These are phyloP conservation scores for Nemania sp. DNA, from an alignment of 2,329 filamentous ascomycete species.

Conservation along the genomic window DNA sequence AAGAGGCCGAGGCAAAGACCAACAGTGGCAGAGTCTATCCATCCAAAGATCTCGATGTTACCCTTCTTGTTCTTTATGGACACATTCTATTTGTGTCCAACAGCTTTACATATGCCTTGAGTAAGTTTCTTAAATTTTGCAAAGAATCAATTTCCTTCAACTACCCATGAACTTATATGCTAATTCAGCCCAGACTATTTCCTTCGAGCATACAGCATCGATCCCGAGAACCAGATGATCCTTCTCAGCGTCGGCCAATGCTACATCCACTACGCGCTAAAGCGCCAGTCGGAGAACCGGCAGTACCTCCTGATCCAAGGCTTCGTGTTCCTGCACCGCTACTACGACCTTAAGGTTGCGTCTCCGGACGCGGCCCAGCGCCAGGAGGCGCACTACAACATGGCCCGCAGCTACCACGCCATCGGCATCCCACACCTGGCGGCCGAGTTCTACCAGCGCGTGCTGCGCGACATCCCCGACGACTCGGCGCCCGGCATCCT, in stretches of 20 bases:
- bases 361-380: conserved; percentile 56
- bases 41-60: conserved; percentile 75
- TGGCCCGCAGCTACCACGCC: conserved; percentile 80
- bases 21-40: conserved; percentile 52
- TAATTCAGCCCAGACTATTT: conserved; percentile 75
- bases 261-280: conserved; percentile 90
- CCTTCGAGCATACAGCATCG: conserved; percentile 78
- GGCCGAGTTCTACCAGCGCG: conserved; percentile 73
- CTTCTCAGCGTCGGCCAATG: conserved; percentile 84
- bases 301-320: conserved; percentile 91
- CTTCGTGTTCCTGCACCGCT: conserved; percentile 81
- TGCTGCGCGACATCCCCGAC: conserved; percentile 55
- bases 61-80: conserved; percentile 87
- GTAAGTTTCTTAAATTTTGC: conserved; percentile 58
- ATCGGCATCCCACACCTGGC: conserved; percentile 80
- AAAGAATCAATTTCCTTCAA: no score
- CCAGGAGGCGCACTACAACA: conserved; percentile 86
- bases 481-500: conserved; percentile 36
- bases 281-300: conserved; percentile 88
- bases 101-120: conserved; percentile 85
- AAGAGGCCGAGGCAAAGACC: conserved; percentile 48
- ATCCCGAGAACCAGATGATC: conserved; percentile 80
- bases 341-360: conserved; percentile 70
- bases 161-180: not conserved
- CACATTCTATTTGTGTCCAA: conserved; percentile 88